Conservation (phyloP, 2,329 filamentous ascomycete species). For the Cercospora zeina region DNA sequence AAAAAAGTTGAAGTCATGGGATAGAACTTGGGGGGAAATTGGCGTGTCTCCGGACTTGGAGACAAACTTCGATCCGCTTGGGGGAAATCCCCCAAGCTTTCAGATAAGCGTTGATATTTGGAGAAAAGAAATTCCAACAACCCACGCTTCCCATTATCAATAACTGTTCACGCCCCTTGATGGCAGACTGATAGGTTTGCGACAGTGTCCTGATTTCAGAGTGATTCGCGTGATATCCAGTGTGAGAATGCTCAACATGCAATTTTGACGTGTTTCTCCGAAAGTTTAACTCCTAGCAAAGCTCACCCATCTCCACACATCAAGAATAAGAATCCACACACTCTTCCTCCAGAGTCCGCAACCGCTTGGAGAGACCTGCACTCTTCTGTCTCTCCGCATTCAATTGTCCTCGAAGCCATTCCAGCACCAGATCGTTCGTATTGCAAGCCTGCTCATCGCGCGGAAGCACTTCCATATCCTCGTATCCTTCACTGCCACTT, state of each 20-base stretch:
- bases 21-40: no score
- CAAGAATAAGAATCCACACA: not conserved
- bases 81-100: not conserved
- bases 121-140: not conserved
- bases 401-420: slow-evolving; percentile 7
- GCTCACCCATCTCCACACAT: no score
- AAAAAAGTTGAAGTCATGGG: no score
- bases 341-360: slow-evolving; percentile 11
- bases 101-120: not conserved
- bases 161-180: not conserved
- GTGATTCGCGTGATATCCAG: not conserved
- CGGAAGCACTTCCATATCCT: not conserved
- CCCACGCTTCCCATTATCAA: not conserved
- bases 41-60: no score
- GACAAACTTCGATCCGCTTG: no score
- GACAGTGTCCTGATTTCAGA: not conserved
- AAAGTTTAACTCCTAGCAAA: no score
- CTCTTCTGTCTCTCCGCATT: not conserved
- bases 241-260: not conserved
- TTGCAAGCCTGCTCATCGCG: not conserved
- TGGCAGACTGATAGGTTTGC: not conserved
- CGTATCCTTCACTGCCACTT: not conserved
- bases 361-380: not conserved
- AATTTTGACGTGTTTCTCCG: not conserved
- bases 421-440: not conserved